phyloP scores from a whole-genome alignment of 441 rosid genomes.

The Capsella rubella region DNA sequence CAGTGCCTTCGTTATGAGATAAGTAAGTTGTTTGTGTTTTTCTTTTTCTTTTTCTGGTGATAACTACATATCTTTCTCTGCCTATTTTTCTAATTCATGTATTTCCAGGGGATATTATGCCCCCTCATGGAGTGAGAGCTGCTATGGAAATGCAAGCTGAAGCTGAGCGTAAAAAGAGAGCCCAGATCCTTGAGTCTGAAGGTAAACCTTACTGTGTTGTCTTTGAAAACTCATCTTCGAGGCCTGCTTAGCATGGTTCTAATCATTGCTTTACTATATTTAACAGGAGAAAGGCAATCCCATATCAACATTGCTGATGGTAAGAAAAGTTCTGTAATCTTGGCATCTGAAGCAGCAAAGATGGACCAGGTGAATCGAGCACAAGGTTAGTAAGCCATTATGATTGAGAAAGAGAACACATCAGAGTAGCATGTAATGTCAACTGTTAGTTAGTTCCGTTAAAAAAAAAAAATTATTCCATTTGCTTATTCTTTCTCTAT shows the following conservation, averaged over 20 bases:
- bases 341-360: slow-evolving; percentile 72
- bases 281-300: slow-evolving; percentile 91
- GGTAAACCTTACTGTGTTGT: slow-evolving; percentile 47
- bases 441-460: slow-evolving; percentile 1
- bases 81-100: slow-evolving; percentile 30
- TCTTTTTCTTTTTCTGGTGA: background rate
- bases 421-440: slow-evolving; percentile 15
- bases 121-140: slow-evolving; percentile 87
- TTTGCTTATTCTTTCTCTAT: slow-evolving; percentile 10
- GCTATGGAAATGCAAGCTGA: slow-evolving; percentile 99
- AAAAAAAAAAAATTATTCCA: background rate
- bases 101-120: slow-evolving; percentile 91
- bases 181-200: slow-evolving; percentile 94
- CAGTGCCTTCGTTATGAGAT: slow-evolving; percentile 96
- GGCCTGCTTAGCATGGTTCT: slow-evolving; percentile 10
- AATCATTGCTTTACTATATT: slow-evolving; percentile 20
- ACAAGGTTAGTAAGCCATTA: slow-evolving; percentile 54
- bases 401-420: slow-evolving; percentile 4
- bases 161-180: slow-evolving; percentile 96
- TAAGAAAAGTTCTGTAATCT: slow-evolving; percentile 66
- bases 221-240: slow-evolving; percentile 14
- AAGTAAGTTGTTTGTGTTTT: slow-evolving; percentile 54
- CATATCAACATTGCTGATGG: slow-evolving; percentile 93
- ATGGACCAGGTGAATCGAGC: slow-evolving; percentile 77
- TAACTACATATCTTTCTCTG: slow-evolving; percentile 3